Percentiles rank a stretch among this genome's conserved stretches.
Evolutionary conservation across 768 basidiomycete genomes (phyloP).

Genomic region (Fibroporia radiculosa): DNA sequence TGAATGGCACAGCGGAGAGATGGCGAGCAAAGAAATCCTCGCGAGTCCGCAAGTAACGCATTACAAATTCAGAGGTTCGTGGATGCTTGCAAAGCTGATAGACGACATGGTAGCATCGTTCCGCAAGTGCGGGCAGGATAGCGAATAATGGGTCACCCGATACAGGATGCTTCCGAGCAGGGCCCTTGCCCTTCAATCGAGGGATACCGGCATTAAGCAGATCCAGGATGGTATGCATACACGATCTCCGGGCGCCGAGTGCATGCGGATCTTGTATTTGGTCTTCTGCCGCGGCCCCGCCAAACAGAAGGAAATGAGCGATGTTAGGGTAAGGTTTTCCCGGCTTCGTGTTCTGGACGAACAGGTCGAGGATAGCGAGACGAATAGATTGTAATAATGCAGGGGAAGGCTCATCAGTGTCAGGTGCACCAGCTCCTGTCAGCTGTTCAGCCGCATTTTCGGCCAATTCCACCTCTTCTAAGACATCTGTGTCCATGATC

Average conservation of each 20-base stretch:
- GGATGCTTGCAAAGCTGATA: constrained; percentile 86
- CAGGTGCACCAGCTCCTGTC: constrained; percentile 71
- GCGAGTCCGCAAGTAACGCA: constrained; percentile 79
- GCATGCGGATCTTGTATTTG: constrained; percentile 76
- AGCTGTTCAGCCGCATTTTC: constrained; percentile 52
- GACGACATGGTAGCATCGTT: constrained; percentile 76
- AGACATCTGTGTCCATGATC: constrained; percentile 53
- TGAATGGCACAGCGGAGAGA: constrained; percentile 66
- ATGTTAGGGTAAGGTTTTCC: constrained; percentile 68
- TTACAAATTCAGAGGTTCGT: constrained; percentile 69
- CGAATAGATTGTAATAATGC: constrained; percentile 62
- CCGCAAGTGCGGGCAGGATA: constrained; percentile 69
- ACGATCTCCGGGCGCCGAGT: constrained; percentile 58
- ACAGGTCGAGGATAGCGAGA: constrained; percentile 70
- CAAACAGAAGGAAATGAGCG: constrained; percentile 83
- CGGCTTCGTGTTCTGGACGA: constrained; percentile 67
- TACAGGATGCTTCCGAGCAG: constrained; percentile 19
- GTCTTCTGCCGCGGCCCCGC: constrained; percentile 47
- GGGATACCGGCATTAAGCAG: constrained; percentile 70
- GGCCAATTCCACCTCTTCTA: constrained; percentile 51
- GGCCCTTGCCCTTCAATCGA: constrained; percentile 38
- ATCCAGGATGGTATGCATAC: constrained; percentile 75
- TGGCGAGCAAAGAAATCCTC: constrained; percentile 89
- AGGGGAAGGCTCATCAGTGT: constrained; percentile 37
- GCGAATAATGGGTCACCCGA: constrained; percentile 49